Percentiles rank a stretch among this genome's conserved stretches.
phyloP scores from a whole-genome alignment of 75 land plant species.

The Ceratopteris richardii region DNA sequence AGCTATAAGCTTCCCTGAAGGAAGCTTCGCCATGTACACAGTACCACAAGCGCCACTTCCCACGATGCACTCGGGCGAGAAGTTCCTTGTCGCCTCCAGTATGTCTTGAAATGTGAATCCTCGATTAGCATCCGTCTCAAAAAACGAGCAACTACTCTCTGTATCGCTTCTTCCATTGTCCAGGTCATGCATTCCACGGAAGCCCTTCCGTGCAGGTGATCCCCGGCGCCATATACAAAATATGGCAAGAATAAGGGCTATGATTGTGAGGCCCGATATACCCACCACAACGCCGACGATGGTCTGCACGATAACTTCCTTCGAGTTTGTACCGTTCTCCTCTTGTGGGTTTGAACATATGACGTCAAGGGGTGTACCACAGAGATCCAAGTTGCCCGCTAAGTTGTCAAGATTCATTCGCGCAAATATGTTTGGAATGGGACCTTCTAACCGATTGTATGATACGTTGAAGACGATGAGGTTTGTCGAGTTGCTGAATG shows the following conservation, averaged over 20 bases:
- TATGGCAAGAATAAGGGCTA: background rate
- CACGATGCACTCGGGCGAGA: constrained; percentile 32
- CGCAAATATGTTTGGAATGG: constrained; percentile 56
- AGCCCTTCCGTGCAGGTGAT: constrained; percentile 6
- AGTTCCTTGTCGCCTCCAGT: constrained; percentile 42
- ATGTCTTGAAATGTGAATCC: constrained; percentile 28
- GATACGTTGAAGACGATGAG: constrained; percentile 51
- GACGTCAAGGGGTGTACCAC: constrained; percentile 38
- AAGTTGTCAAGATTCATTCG: constrained; percentile 50
- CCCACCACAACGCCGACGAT: background rate
- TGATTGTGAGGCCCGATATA: background rate
- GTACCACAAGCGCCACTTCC: constrained; percentile 64
- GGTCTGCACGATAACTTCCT: background rate
- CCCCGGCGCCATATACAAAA: constrained; percentile 17
- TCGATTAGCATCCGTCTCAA: constrained; percentile 18
- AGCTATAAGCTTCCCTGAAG: constrained; percentile 36
- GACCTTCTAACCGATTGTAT: constrained; percentile 66
- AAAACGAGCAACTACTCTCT: background rate
- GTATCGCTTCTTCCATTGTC: constrained; percentile 7
- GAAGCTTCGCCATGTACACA: constrained; percentile 48
- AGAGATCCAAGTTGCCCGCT: constrained; percentile 47
- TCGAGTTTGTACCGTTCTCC: constrained; percentile 12
- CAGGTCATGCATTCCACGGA: constrained; percentile 28
- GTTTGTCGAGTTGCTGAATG: constrained; percentile 14
- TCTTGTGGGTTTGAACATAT: background rate